Percentiles rank a stretch among this genome's conserved stretches.
These are phyloP conservation scores for Citrus australasica DNA, from an alignment of 345 rosid species.

Conservation along the genomic window DNA sequence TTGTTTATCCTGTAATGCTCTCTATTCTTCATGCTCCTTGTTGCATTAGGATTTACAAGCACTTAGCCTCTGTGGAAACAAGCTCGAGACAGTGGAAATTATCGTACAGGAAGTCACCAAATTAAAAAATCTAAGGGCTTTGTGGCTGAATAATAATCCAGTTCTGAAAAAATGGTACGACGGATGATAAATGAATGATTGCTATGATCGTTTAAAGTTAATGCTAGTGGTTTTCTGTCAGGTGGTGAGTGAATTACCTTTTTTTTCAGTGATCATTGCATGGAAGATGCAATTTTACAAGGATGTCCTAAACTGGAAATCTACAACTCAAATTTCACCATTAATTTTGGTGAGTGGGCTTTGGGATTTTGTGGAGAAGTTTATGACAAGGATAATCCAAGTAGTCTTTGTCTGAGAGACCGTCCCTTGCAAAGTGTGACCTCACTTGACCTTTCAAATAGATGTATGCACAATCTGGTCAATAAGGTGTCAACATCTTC, in stretches of 20 bases:
- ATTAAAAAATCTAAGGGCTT: conserved; percentile 64
- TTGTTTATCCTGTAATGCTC: conserved; percentile 10
- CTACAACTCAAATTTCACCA: conserved; percentile 68
- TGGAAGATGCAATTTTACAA: conserved; percentile 49
- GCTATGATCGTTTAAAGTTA: not conserved
- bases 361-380: conserved; percentile 77
- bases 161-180: conserved; percentile 52
- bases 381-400: conserved; percentile 65
- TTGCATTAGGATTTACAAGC: conserved; percentile 65
- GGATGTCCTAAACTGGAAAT: conserved; percentile 73
- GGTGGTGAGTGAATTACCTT: conserved; percentile 11
- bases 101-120: conserved; percentile 59
- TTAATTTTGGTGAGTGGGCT: conserved; percentile 77
- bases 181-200: conserved; percentile 10
- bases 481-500: conserved; percentile 51
- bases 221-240: conserved; percentile 1
- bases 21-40: conserved; percentile 4
- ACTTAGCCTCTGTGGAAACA: conserved; percentile 78
- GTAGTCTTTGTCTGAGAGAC: conserved; percentile 29
- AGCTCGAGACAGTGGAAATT: conserved; percentile 49
- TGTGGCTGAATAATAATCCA: conserved; percentile 89
- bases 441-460: conserved; percentile 72
- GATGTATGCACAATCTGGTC: conserved; percentile 57
- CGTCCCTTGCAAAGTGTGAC: conserved; percentile 51
- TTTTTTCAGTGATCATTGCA: conserved; percentile 40